Evolutionary conservation across 495 filamentous ascomycete genomes (phyloP).

Genomic region (Daldinia concentrica): DNA sequence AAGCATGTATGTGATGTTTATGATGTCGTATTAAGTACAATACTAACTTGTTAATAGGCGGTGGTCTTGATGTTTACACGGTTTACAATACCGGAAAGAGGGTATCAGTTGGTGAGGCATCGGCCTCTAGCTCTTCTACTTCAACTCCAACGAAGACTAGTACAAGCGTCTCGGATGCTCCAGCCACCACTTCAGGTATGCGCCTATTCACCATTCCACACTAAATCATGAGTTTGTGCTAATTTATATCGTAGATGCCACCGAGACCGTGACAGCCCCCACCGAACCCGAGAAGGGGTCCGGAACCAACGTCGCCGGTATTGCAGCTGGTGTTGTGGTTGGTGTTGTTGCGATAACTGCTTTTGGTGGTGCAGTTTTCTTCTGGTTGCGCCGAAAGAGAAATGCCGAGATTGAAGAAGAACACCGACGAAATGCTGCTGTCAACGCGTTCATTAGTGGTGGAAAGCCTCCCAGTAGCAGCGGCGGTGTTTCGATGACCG

Average conservation of each 20-base stretch:
- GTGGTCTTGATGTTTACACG: constrained; percentile 55
- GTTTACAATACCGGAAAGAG: constrained; percentile 63
- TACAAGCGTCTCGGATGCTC: background rate
- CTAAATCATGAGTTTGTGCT: background rate
- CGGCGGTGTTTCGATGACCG: constrained; percentile 70
- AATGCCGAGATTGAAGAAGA: constrained; percentile 80
- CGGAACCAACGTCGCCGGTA: constrained; percentile 65
- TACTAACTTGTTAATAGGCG: constrained; percentile 60
- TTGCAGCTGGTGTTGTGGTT: constrained; percentile 89
- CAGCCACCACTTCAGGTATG: constrained; percentile 36
- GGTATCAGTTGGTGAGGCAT: constrained; percentile 43
- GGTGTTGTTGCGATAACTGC: constrained; percentile 76
- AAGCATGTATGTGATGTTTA: constrained; percentile 65
- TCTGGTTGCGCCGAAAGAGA: constrained; percentile 78
- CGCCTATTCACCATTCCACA: constrained; percentile 12
- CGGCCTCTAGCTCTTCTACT: constrained; percentile 39
- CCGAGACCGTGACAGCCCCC: constrained; percentile 42
- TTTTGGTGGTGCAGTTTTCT: constrained; percentile 72
- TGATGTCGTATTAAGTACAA: background rate
- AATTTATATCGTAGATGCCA: constrained; percentile 14
- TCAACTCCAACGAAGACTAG: constrained; percentile 26
- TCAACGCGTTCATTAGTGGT: constrained; percentile 70
- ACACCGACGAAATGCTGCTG: constrained; percentile 76
- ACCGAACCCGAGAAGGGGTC: constrained; percentile 60
- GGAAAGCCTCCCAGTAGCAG: constrained; percentile 65